Conservation (phyloP, 176 grass and related monocot genomes). For the Echinochloa phyllopogon region DNA sequence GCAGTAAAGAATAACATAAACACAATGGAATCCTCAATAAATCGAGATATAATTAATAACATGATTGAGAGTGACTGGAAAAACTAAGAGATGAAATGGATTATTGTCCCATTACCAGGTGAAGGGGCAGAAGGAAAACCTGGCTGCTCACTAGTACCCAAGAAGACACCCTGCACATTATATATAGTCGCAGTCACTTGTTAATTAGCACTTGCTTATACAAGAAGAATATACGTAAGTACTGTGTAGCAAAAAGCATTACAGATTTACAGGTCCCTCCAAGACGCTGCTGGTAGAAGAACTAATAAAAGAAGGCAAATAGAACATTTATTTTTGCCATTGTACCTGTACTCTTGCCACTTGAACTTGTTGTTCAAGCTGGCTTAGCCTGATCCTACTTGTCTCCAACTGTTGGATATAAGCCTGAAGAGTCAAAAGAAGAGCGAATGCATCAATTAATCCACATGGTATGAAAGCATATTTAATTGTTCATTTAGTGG, state of each 20-base stretch:
- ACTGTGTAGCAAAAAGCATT: background rate
- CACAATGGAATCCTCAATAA: background rate
- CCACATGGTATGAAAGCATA: background rate
- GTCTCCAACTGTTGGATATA: conserved; percentile 90
- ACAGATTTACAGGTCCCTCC: too few species aligned
- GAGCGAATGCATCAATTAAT: background rate
- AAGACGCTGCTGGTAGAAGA: background rate
- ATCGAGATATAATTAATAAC: background rate
- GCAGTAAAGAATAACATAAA: background rate
- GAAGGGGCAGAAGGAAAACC: conserved; percentile 49
- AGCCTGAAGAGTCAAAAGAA: conserved; percentile 57
- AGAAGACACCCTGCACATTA: conserved; percentile 49
- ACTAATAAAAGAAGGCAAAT: background rate
- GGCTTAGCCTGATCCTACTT: conserved; percentile 70
- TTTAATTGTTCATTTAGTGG: background rate
- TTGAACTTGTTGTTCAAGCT: conserved; percentile 80
- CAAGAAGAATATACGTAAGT: background rate
- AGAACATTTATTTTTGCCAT: background rate
- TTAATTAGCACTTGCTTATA: conserved; percentile 9
- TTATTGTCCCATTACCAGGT: conserved; percentile 44
- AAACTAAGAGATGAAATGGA: background rate
- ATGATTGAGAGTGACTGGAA: background rate
- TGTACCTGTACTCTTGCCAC: conserved; percentile 72
- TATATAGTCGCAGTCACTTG: conserved; percentile 9
- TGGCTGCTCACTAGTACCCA: conserved; percentile 45